Percentiles rank a stretch among this genome's conserved stretches.
Evolutionary conservation across 345 rosid genomes (phyloP).

Genomic region (Bruguiera gymnorhiza): DNA sequence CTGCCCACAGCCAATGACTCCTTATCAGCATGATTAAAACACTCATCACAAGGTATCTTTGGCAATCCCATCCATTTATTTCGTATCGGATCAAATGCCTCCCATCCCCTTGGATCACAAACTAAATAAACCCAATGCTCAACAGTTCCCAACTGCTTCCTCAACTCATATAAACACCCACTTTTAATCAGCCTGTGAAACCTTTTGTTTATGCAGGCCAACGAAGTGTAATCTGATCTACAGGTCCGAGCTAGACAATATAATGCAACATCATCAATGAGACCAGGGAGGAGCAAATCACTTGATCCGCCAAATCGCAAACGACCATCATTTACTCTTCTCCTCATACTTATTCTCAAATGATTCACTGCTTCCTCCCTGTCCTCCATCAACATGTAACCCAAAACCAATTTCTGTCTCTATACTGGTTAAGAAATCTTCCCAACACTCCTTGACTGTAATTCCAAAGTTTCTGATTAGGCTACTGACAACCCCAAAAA

Average conservation of each 20-base stretch:
- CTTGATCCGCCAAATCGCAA: slow-evolving; percentile 47
- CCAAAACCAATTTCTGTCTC: slow-evolving; percentile 7
- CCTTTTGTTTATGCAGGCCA: slow-evolving; percentile 57
- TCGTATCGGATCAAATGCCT: slow-evolving; percentile 55
- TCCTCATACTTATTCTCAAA: slow-evolving; percentile 25
- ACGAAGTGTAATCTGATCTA: slow-evolving; percentile 54
- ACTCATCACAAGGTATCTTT: slow-evolving; percentile 78
- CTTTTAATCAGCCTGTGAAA: slow-evolving; percentile 45
- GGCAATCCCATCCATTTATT: slow-evolving; percentile 74
- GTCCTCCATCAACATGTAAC: slow-evolving; percentile 29
- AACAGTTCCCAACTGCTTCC: slow-evolving; percentile 46
- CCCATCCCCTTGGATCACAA: slow-evolving; percentile 82
- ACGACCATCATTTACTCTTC: slow-evolving; percentile 51
- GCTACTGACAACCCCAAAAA: slow-evolving; percentile 32
- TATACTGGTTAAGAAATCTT: slow-evolving; percentile 18
- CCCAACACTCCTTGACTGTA: slow-evolving; percentile 16
- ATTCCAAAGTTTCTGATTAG: slow-evolving; percentile 19
- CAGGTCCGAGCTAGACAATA: slow-evolving; percentile 60
- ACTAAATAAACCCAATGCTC: slow-evolving; percentile 73
- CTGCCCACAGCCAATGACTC: slow-evolving; percentile 76
- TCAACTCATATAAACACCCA: slow-evolving; percentile 52
- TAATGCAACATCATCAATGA: slow-evolving; percentile 69
- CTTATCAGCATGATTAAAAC: slow-evolving; percentile 74
- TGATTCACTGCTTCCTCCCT: slow-evolving; percentile 31
- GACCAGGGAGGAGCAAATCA: slow-evolving; percentile 76